These are phyloP conservation scores for Ceratocystis cacaofunesta DNA, from an alignment of 2,329 filamentous ascomycete species.

Conservation along the genomic window DNA sequence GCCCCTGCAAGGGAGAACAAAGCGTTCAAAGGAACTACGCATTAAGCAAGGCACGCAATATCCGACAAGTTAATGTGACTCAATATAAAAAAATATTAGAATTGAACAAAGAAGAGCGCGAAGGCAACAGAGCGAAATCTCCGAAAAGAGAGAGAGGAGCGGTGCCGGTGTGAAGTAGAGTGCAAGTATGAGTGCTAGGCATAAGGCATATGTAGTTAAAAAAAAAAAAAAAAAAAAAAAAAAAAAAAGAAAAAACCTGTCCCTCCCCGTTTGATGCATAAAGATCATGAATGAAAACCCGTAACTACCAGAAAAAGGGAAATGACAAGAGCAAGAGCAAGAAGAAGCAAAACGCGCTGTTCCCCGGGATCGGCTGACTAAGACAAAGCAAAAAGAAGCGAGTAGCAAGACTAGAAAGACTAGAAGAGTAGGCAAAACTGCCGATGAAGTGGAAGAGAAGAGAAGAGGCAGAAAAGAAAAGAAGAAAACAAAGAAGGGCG, in stretches of 20 bases:
- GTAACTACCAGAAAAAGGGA: background rate
- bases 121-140: background rate
- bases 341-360: background rate
- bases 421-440: background rate
- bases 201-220: background rate
- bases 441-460: background rate
- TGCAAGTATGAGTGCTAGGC: no score
- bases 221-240: no score
- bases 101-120: background rate
- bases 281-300: background rate
- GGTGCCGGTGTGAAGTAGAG: no score
- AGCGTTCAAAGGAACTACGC: background rate
- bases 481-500: background rate
- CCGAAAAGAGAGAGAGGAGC: no score
- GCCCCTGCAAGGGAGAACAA: background rate
- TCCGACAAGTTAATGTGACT: background rate
- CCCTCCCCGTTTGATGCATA: constrained; percentile 4
- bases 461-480: background rate
- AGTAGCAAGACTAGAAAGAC: background rate
- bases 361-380: background rate
- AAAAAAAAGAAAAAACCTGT: no score
- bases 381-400: background rate
- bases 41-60: background rate
- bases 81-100: background rate
- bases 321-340: background rate